These are phyloP conservation scores for Sphagnurus paluster DNA, from an alignment of 1,284 basidiomycete genomes.

Conservation along the genomic window DNA sequence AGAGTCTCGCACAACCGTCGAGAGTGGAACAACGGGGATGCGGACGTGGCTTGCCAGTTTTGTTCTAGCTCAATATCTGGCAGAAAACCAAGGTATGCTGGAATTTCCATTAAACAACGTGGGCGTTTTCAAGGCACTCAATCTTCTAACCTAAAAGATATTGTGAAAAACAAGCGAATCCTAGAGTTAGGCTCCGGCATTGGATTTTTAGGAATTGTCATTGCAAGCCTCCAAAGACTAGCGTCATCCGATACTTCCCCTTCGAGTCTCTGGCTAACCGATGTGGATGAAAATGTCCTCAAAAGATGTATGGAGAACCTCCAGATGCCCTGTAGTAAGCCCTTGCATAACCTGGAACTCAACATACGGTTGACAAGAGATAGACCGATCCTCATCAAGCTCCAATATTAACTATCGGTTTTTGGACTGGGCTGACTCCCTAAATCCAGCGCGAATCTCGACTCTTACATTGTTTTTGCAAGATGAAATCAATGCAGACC, in stretches of 20 bases:
- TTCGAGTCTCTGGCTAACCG: conserved; percentile 56
- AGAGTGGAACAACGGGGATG: conserved; percentile 74
- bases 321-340: conserved; percentile 63
- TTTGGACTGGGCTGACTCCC: conserved; percentile 67
- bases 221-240: conserved; percentile 51
- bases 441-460: conserved; percentile 29
- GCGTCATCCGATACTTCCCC: conserved; percentile 10
- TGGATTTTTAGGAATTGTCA: conserved; percentile 70
- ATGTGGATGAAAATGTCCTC: conserved; percentile 67
- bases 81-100: conserved; percentile 40
- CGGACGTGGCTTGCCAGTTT: conserved; percentile 77
- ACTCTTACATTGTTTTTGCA: conserved; percentile 34
- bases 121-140: neutral
- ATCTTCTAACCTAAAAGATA: conserved; percentile 36
- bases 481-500: conserved; percentile 44
- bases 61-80: conserved; percentile 63
- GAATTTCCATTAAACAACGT: neutral
- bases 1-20: conserved; percentile 71
- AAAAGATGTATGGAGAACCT: conserved; percentile 58
- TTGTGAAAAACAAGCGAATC: conserved; percentile 46
- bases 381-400: conserved; percentile 55
- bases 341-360: neutral
- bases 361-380: conserved; percentile 1
- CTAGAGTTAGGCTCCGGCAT: conserved; percentile 74
- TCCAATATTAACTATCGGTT: conserved; percentile 40